These are phyloP conservation scores for Panicum virgatum DNA, from an alignment of 202 grass and related monocot species.

Conservation along the genomic window DNA sequence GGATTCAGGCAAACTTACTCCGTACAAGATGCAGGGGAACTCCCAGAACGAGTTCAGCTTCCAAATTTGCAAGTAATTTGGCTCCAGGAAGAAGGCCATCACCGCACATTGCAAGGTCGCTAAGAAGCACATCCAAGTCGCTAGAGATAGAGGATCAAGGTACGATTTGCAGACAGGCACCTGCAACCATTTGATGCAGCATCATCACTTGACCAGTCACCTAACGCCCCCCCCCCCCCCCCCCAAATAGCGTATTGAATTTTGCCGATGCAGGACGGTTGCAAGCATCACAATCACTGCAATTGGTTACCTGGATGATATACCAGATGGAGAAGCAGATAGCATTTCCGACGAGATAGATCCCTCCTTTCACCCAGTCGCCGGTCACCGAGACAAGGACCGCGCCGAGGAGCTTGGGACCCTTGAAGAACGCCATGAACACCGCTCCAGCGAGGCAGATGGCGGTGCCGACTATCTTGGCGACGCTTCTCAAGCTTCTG, in stretches of 20 bases:
- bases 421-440: constrained; percentile 64
- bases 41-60: constrained; percentile 58
- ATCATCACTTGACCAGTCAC: not conserved
- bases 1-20: constrained; percentile 48
- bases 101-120: constrained; percentile 63
- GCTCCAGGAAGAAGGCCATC: constrained; percentile 56
- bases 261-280: not conserved
- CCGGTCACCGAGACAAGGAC: not conserved
- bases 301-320: constrained; percentile 48
- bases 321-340: constrained; percentile 64
- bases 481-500: constrained; percentile 40
- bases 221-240: no score
- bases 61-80: constrained; percentile 48
- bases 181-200: constrained; percentile 27
- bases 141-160: constrained; percentile 67
- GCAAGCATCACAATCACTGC: not conserved
- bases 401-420: constrained; percentile 38
- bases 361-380: constrained; percentile 48
- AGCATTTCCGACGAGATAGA: constrained; percentile 49
- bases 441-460: constrained; percentile 62
- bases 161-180: constrained; percentile 69
- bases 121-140: constrained; percentile 75
- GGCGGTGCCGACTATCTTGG: constrained; percentile 57
- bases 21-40: constrained; percentile 58
- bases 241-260: not conserved